These are phyloP conservation scores for Dillenia suffruticosa DNA, from an alignment of 164 flowering plant species.

Conservation along the genomic window DNA sequence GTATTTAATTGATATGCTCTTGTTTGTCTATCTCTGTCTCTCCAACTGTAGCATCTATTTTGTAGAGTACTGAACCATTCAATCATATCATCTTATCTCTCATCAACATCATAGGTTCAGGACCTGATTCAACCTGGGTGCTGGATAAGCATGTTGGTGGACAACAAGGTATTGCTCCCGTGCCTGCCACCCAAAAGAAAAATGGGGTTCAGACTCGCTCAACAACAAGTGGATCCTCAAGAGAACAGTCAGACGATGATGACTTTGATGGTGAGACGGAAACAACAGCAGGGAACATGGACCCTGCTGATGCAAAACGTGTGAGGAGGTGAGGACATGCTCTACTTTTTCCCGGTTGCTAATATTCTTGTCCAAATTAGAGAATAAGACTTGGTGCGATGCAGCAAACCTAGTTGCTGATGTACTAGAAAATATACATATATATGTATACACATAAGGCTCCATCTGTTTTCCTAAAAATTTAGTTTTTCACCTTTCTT, in stretches of 20 bases:
- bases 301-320: constrained; percentile 81
- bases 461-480: too few relatives aligned
- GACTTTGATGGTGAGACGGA: constrained; percentile 69
- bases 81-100: not conserved
- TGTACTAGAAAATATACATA: too few relatives aligned
- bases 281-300: constrained; percentile 44
- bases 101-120: constrained; percentile 31
- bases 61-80: too few relatives aligned
- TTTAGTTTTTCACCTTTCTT: too few relatives aligned
- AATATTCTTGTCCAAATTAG: not conserved
- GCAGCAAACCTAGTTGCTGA: not conserved
- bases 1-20: too few relatives aligned
- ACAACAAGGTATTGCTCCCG: constrained; percentile 42
- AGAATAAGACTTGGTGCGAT: not conserved
- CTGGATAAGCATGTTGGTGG: constrained; percentile 50
- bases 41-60: too few relatives aligned
- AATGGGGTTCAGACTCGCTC: constrained; percentile 33
- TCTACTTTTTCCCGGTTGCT: constrained; percentile 3
- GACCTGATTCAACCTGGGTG: constrained; percentile 28
- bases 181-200: constrained; percentile 44
- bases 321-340: constrained; percentile 63
- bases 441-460: too few relatives aligned
- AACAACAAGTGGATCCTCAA: constrained; percentile 75
- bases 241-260: constrained; percentile 88
- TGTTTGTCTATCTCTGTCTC: too few relatives aligned